Evolutionary conservation across 306 rosid species (phyloP).

Genomic region (Quercus ilex): DNA sequence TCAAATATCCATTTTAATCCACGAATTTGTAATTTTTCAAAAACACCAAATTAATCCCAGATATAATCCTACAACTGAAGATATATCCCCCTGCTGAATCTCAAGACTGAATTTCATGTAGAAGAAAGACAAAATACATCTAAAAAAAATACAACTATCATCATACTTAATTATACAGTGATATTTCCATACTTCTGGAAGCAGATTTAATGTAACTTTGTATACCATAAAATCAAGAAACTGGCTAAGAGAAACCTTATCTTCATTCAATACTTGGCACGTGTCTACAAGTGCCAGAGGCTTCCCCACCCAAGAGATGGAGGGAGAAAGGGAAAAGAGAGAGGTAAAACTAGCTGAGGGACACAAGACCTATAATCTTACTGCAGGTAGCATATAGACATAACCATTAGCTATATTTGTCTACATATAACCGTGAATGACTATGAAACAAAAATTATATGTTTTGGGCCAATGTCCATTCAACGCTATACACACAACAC

Average conservation of each 20-base stretch:
- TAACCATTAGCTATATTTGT: not conserved
- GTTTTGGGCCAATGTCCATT: not conserved
- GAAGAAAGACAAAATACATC: not conserved
- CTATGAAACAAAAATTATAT: too few relatives aligned
- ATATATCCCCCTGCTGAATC: not conserved
- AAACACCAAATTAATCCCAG: not conserved
- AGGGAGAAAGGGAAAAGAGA: not conserved
- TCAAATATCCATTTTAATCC: not conserved
- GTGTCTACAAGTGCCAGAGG: too few relatives aligned
- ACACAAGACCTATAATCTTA: not conserved
- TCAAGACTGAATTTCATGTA: not conserved
- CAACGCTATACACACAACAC: too few relatives aligned
- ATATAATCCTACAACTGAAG: not conserved
- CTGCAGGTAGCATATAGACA: not conserved
- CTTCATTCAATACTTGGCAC: not conserved
- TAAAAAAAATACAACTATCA: not conserved
- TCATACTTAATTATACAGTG: not conserved
- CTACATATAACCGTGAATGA: not conserved
- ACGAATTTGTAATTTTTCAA: not conserved
- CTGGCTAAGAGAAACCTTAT: not conserved
- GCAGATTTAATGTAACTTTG: not conserved
- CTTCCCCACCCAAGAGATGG: not conserved
- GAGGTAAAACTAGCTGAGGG: too few relatives aligned
- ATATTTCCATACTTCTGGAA: not conserved
- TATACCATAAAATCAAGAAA: not conserved